A percentile compares a stretch with the other conserved stretches of the same genome.
Evolutionary conservation across 202 grass and related monocot species (phyloP).

Genomic region (Setaria italica): DNA sequence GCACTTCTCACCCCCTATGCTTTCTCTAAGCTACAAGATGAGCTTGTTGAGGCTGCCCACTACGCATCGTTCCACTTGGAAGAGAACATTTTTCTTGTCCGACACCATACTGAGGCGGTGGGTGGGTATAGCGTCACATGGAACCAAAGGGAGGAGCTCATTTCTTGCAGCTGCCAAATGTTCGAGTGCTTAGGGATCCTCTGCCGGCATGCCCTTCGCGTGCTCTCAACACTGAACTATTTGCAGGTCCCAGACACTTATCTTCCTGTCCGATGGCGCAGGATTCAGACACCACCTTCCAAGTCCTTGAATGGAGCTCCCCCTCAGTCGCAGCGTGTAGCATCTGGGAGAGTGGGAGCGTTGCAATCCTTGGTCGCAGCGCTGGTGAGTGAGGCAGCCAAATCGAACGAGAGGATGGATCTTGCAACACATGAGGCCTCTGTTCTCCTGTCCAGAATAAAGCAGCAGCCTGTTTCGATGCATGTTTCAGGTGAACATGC

Average conservation of each 20-base stretch:
- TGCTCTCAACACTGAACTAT: slow-evolving; percentile 61
- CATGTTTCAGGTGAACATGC: slow-evolving; percentile 40
- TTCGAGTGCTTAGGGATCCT: slow-evolving; percentile 76
- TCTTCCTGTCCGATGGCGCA: slow-evolving; percentile 60
- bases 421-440: slow-evolving; percentile 57
- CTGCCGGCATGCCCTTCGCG: slow-evolving; percentile 61
- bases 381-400: slow-evolving; percentile 64
- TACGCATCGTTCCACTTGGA: slow-evolving; percentile 63
- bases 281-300: slow-evolving; percentile 32
- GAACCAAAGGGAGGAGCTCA: slow-evolving; percentile 59
- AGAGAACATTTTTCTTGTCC: slow-evolving; percentile 62
- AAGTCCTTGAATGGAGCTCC: slow-evolving; percentile 30
- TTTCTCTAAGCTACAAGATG: slow-evolving; percentile 72
- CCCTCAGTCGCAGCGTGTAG: slow-evolving; percentile 19
- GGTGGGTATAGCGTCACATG: slow-evolving; percentile 52
- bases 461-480: slow-evolving; percentile 40
- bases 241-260: slow-evolving; percentile 70
- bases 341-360: slow-evolving; percentile 41
- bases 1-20: slow-evolving; percentile 61
- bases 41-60: slow-evolving; percentile 58
- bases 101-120: slow-evolving; percentile 52
- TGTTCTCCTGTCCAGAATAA: slow-evolving; percentile 58
- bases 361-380: slow-evolving; percentile 62
- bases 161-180: slow-evolving; percentile 77
- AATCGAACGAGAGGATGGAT: slow-evolving; percentile 71